phyloP scores from a whole-genome alignment of 805 yeast genomes.

The Candida railenensis region DNA sequence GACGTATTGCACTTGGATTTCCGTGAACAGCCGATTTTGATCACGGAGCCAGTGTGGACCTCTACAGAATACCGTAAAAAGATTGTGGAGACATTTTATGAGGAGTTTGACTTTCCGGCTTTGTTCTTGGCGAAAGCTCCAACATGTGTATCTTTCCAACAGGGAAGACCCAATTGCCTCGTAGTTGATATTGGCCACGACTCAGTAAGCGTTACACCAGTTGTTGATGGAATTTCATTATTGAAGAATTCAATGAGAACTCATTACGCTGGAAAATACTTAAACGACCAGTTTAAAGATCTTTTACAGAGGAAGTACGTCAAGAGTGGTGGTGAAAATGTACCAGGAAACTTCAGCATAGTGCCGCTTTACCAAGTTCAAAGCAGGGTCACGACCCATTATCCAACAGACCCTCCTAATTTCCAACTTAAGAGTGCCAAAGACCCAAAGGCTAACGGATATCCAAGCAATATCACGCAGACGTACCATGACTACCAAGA shows the following conservation, averaged over 20 bases:
- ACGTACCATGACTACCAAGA: constrained; percentile 58
- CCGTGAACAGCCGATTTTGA: constrained; percentile 68
- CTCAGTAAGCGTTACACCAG: constrained; percentile 73
- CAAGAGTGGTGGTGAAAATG: constrained; percentile 19
- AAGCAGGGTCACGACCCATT: constrained; percentile 37
- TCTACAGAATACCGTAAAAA: constrained; percentile 62
- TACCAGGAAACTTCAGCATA: neutral
- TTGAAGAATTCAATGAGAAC: constrained; percentile 70
- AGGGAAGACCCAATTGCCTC: constrained; percentile 82
- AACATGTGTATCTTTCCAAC: constrained; percentile 85
- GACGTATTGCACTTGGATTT: constrained; percentile 51
- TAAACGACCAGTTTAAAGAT: constrained; percentile 53
- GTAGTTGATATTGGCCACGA: constrained; percentile 88
- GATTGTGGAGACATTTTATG: constrained; percentile 71
- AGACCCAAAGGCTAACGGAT: neutral
- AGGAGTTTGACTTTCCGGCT: constrained; percentile 72
- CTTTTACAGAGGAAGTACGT: constrained; percentile 29
- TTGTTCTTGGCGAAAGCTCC: constrained; percentile 79
- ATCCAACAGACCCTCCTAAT: constrained; percentile 26
- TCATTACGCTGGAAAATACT: constrained; percentile 67
- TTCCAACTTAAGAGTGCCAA: constrained; percentile 17
- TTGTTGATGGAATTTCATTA: constrained; percentile 76
- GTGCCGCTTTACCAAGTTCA: constrained; percentile 50
- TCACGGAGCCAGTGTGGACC: constrained; percentile 90
- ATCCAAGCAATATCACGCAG: constrained; percentile 32